phyloP scores from a whole-genome alignment of 2,329 filamentous ascomycete genomes.

The Dothideomycetes sp. region DNA sequence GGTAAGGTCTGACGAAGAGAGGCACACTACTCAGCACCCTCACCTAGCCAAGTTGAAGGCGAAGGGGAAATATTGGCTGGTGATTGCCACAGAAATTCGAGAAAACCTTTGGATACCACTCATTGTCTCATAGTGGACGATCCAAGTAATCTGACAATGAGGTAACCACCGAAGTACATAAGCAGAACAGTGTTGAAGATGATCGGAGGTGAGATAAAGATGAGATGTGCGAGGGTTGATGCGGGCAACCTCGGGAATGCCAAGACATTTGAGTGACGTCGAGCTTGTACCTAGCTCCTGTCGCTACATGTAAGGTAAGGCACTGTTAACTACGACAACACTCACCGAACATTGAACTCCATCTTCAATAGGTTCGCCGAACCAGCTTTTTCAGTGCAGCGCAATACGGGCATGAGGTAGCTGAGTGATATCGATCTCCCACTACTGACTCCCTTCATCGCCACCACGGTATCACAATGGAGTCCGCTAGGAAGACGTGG shows the following conservation, averaged over 20 bases:
- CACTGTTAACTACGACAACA: neutral
- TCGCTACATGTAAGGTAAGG: neutral
- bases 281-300: neutral
- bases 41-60: too few species aligned
- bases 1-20: too few species aligned
- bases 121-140: too few species aligned
- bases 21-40: too few species aligned
- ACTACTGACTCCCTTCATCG: neutral
- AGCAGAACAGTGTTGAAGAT: too few species aligned
- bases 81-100: too few species aligned
- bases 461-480: constrained; percentile 13
- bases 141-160: too few species aligned
- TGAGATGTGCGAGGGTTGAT: too few species aligned
- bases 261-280: neutral
- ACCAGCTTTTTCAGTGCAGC: neutral
- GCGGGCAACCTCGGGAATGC: neutral
- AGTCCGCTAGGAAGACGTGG: constrained; percentile 11
- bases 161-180: too few species aligned
- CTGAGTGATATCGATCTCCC: neutral
- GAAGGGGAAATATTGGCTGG: too few species aligned
- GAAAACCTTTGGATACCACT: too few species aligned
- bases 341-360: neutral
- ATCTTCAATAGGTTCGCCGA: neutral
- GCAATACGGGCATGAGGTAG: neutral
- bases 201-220: too few species aligned